Evolutionary conservation across 441 rosid genomes (phyloP), one percentile per base, ranked within the genome.

Genomic region (Populus tomentosa): DNA sequence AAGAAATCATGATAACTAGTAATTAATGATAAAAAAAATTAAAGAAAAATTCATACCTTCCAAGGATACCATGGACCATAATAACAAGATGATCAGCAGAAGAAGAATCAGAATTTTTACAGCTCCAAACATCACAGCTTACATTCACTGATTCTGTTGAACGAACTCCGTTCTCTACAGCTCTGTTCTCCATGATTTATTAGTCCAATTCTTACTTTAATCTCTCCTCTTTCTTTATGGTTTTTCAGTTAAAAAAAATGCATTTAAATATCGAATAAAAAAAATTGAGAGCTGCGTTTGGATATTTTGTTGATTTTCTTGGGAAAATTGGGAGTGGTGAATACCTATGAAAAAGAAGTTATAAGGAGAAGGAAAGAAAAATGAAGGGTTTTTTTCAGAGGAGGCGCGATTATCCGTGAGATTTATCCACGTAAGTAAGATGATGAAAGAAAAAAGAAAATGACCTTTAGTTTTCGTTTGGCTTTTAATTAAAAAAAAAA

Each of bases 41-140:
- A 28, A 2, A 28, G 30, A 28, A 28, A 28, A 28, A 28, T 2
- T 18, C 80, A 42, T 64, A 94, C 99, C 97, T 92, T 79, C 99
- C 99, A 28, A 94, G 88, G 76, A 96, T 96, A 10, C 98, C 99
- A 78, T 96, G 94, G 82, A 92, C 95, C 99, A 94, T 91, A 80
- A 96, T 80, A 23, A 96, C 98, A 72, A 96, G 98, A 83, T 96
- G 99, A 87, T 96, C 97, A 8, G 94, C 96, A 13, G 94, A 83
- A 75, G 90, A 88, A 80, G 93, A 82, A 78, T 89, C 91, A 23
- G 95, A 85, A 36, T 79, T 83, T 36, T 83, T 85, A 74, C 92
- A 87, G 66, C 96, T 92, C 95, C 93, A 91, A 4, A 94, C 89
- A 70, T 91, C 91, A 66, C 89, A 71, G 77, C 96, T 90, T 16